Evolutionary conservation across 1,284 basidiomycete species (phyloP).

Genomic region (Singerocomus inundabilis): DNA sequence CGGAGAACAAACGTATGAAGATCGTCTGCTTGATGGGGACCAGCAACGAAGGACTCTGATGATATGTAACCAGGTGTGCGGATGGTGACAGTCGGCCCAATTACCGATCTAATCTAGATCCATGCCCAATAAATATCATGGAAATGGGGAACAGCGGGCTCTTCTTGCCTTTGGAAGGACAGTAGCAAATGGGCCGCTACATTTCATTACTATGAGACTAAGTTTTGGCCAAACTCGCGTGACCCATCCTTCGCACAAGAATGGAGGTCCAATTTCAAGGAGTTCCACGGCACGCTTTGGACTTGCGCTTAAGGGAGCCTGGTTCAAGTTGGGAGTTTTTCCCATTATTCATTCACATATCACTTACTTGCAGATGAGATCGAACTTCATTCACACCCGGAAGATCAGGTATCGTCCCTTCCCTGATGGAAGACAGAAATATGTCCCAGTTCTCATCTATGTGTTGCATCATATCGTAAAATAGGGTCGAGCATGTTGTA

Average conservation of each 20-base stretch:
- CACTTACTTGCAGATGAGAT: conserved; percentile 7
- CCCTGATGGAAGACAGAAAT: conserved; percentile 9
- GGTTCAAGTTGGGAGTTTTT: not conserved
- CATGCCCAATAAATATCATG: not conserved
- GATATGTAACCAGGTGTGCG: conserved; percentile 2
- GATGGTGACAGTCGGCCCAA: conserved; percentile 10
- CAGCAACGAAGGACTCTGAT: conserved; percentile 4
- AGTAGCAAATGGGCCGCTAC: conserved; percentile 12
- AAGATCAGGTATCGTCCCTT: conserved; percentile 12
- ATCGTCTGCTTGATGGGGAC: not conserved
- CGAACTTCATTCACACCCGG: conserved; percentile 6
- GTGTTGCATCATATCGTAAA: conserved; percentile 11
- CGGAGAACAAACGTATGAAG: not conserved
- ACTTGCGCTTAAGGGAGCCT: conserved; percentile 1
- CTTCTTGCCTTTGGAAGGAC: conserved; percentile 1
- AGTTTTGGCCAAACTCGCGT: conserved; percentile 10
- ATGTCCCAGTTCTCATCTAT: conserved; percentile 12
- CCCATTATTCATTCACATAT: not conserved
- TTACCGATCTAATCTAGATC: not conserved
- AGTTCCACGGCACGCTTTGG: conserved; percentile 13
- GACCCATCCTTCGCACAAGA: conserved; percentile 13
- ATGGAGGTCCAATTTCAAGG: conserved; percentile 8
- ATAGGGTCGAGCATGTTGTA: not conserved
- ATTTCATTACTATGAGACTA: not conserved
- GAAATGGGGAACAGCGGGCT: too few species aligned